Percentiles rank a stretch among this genome's conserved stretches.
Evolutionary conservation across 371 early-diverging fungal genomes (phyloP).

Genomic region (Catenaria anguillulae): DNA sequence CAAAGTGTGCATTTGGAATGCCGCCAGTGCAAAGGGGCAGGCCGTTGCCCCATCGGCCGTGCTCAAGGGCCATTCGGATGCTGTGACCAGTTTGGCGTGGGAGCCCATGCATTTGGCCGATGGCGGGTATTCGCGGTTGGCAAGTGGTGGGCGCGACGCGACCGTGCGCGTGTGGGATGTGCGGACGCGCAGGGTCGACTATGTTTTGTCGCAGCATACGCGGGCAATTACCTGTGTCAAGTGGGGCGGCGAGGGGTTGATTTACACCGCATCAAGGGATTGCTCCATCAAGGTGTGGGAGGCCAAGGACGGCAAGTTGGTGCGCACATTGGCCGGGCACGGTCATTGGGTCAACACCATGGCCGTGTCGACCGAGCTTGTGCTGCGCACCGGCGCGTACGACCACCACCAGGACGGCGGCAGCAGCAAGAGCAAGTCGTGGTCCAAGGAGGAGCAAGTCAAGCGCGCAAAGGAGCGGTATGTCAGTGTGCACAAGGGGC

Average conservation of each 20-base stretch:
- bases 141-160: slow-evolving; percentile 85
- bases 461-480: slow-evolving; percentile 65
- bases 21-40: slow-evolving; percentile 42
- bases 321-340: slow-evolving; percentile 75
- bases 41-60: slow-evolving; percentile 45
- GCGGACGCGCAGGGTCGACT: slow-evolving; percentile 47
- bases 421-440: too few species aligned
- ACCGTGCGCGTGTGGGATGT: slow-evolving; percentile 95
- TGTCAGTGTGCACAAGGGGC: slow-evolving; percentile 41
- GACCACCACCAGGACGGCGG: too few species aligned
- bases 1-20: slow-evolving; percentile 68
- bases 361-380: slow-evolving; percentile 78
- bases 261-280: slow-evolving; percentile 84
- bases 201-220: slow-evolving; percentile 77
- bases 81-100: slow-evolving; percentile 81
- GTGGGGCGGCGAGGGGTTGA: slow-evolving; percentile 89
- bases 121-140: slow-evolving; percentile 50
- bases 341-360: slow-evolving; percentile 91
- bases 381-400: slow-evolving; percentile 74
- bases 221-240: slow-evolving; percentile 79
- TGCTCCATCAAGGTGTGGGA: slow-evolving; percentile 91
- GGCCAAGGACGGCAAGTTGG: slow-evolving; percentile 57
- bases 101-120: slow-evolving; percentile 75
- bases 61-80: slow-evolving; percentile 69
- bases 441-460: slow-evolving; percentile 34